Base-by-base conservation (phyloP, 768 basidiomycete species). In the Xerocomus spinulosus region DNA sequence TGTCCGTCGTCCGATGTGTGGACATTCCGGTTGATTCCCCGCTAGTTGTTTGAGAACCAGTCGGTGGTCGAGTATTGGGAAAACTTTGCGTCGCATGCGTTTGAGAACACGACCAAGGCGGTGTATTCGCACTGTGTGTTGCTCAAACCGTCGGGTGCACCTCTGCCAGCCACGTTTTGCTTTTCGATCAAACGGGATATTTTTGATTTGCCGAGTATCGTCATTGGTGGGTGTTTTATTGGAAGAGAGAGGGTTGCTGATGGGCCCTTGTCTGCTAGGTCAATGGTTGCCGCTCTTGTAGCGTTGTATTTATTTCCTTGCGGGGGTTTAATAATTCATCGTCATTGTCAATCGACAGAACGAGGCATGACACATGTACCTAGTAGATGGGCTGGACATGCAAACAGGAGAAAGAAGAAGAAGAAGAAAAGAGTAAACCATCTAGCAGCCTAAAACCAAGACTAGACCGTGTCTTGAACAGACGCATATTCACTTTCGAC, bases 61-160 rank as follows among this genome's bases (percentile, higher is more conserved):
- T 94, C 92, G 42, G 90, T 85, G 43, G 94, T 96, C 43, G 88
- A 92, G 64, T 93, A 92, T 65, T 93, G 89, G 86, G 96, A 98
- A 69, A 92, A 89, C 67, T 98, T 98, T 65, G 91, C 92, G 23
- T 82, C 85, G 42, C 92, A 97, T 68, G 95, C 96, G 7, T 99
- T 99, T 59, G 95, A 99, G 67, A 96, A 93, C 69, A 92, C 93
- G 43, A 91, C 92, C 30, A 92, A 92, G 70, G 90, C 91, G 2
- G 91, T 98, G 44, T 94, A 92, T 67, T 88, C 90, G 49, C 88
- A 93, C 58, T 93, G 92, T 52, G 88, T 92, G 25, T 67, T 96
- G 36, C 77, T 94, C 53, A 92, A 93, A 63, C 87, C 89, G 6
- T 79, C 78, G 23, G 89, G 91, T 14, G 79, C 83, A 3, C 89